These are phyloP conservation scores for Neobulgaria alba DNA, from an alignment of 2,329 filamentous ascomycete species.

Conservation along the genomic window DNA sequence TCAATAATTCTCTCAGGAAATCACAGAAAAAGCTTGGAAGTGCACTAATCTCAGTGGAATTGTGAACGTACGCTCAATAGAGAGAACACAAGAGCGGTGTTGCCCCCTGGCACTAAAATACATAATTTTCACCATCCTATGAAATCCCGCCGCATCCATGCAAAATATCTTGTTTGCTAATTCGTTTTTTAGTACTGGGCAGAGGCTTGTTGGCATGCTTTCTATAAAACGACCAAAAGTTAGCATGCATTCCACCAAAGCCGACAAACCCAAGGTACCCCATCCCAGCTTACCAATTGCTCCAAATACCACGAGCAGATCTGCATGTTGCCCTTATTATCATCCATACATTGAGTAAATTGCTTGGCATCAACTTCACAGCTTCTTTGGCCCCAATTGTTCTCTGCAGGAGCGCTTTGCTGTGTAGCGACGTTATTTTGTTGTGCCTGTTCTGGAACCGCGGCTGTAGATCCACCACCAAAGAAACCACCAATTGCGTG, in stretches of 20 bases:
- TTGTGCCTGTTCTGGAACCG: slow-evolving; percentile 42
- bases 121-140: neutral
- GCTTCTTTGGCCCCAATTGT: slow-evolving; percentile 51
- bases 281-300: slow-evolving; percentile 53
- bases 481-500: slow-evolving; percentile 91
- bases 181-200: slow-evolving; percentile 25
- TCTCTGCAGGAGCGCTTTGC: slow-evolving; percentile 38
- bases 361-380: slow-evolving; percentile 72
- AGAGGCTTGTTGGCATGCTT: slow-evolving; percentile 75
- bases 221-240: slow-evolving; percentile 36
- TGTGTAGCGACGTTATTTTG: slow-evolving; percentile 41
- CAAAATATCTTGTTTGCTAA: neutral
- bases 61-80: neutral
- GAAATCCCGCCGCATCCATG: neutral
- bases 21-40: too few species aligned
- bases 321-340: slow-evolving; percentile 86
- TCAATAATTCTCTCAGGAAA: too few species aligned
- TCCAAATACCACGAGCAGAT: slow-evolving; percentile 98
- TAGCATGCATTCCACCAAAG: neutral
- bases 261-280: neutral
- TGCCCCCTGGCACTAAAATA: neutral
- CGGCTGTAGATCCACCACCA: slow-evolving; percentile 57
- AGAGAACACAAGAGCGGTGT: neutral
- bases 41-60: neutral
- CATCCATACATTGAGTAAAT: slow-evolving; percentile 95